Conservation (phyloP, 75 land plant genomes). For the Pinus albicaulis region DNA sequence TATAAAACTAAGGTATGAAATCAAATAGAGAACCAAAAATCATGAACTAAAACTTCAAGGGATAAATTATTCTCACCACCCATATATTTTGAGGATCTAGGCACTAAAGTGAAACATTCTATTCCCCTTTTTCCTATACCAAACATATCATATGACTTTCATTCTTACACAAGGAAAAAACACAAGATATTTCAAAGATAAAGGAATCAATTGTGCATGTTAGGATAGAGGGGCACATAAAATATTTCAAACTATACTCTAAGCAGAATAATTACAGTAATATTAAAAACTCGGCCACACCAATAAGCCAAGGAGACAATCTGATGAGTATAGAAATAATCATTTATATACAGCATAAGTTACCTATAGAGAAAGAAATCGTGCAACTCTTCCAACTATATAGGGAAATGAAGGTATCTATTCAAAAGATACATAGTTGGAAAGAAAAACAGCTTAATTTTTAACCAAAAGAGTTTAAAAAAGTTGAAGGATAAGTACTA, state of each 20-base stretch:
- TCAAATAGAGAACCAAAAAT: background rate
- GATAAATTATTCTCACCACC: slow-evolving; percentile 23
- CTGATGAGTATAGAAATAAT: background rate
- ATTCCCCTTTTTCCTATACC: slow-evolving; percentile 20
- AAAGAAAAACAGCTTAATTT: too few species aligned
- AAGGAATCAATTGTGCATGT: background rate
- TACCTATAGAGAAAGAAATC: too few species aligned
- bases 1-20: background rate
- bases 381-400: too few species aligned
- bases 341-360: background rate
- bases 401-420: too few species aligned
- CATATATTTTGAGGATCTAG: slow-evolving; percentile 26
- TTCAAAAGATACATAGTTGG: too few species aligned
- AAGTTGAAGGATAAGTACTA: too few species aligned
- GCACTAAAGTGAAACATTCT: slow-evolving; percentile 24
- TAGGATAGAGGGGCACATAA: background rate
- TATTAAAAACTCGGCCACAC: background rate
- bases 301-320: background rate
- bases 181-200: background rate
- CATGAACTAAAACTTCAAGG: background rate
- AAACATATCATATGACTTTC: slow-evolving; percentile 36
- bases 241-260: background rate
- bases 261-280: background rate
- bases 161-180: slow-evolving; percentile 7
- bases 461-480: too few species aligned